A percentile compares a stretch with the other conserved stretches of the same genome.
Conservation (phyloP, 352 stramenopile species). For the Aphanomyces invadans region DNA sequence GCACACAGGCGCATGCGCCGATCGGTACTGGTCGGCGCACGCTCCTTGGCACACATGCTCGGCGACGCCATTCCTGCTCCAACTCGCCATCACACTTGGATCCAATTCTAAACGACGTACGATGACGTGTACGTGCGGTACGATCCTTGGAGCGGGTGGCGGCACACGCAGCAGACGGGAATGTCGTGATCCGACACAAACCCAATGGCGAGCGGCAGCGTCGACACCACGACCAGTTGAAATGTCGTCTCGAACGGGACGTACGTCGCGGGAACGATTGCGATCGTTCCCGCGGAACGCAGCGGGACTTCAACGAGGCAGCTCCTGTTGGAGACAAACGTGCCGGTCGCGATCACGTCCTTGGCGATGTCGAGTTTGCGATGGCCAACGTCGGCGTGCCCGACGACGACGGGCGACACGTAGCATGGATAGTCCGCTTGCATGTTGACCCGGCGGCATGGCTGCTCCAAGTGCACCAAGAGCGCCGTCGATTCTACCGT, state of each 20-base stretch:
- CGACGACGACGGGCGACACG: slow-evolving; percentile 70
- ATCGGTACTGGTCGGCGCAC: slow-evolving; percentile 62
- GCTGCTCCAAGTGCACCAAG: slow-evolving; percentile 60
- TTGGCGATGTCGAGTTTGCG: slow-evolving; percentile 77
- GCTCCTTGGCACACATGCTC: slow-evolving; percentile 70
- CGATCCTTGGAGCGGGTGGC: slow-evolving; percentile 47
- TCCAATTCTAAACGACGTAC: neutral
- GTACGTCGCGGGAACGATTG: slow-evolving; percentile 62
- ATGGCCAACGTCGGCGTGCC: slow-evolving; percentile 49
- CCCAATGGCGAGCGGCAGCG: slow-evolving; percentile 48
- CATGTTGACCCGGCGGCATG: slow-evolving; percentile 65
- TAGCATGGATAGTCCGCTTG: slow-evolving; percentile 66
- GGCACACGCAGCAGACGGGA: slow-evolving; percentile 58
- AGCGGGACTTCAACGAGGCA: slow-evolving; percentile 43
- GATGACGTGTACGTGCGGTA: slow-evolving; percentile 53
- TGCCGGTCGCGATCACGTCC: slow-evolving; percentile 69
- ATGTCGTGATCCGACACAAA: slow-evolving; percentile 56
- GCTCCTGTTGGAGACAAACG: slow-evolving; percentile 81
- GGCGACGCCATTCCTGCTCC: slow-evolving; percentile 30
- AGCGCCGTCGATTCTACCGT: slow-evolving; percentile 27
- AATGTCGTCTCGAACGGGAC: slow-evolving; percentile 21
- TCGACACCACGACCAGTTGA: slow-evolving; percentile 48
- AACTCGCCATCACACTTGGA: neutral
- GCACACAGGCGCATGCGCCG: slow-evolving; percentile 66
- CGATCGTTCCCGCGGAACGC: slow-evolving; percentile 28